A percentile compares a stretch with the other conserved stretches of the same genome.
phyloP scores from a whole-genome alignment of 352 stramenopile genomes.

The Globisporangium apiculatum region DNA sequence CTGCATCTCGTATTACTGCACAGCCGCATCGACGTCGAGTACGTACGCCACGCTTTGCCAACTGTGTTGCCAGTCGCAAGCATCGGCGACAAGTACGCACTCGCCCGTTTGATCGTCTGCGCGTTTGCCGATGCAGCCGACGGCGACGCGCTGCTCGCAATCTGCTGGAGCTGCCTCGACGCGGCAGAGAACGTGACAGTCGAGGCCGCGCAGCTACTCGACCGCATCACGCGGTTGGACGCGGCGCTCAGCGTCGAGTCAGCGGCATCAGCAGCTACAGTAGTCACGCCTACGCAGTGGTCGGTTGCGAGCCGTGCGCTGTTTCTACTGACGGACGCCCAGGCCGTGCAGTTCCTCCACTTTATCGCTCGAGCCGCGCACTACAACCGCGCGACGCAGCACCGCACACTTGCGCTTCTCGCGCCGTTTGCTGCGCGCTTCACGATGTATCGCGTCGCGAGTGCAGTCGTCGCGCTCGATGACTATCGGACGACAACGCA shows the following conservation, averaged over 20 bases:
- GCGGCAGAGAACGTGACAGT: slow-evolving; percentile 54
- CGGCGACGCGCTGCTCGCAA: slow-evolving; percentile 49
- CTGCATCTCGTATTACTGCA: slow-evolving; percentile 45
- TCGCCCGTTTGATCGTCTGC: slow-evolving; percentile 40
- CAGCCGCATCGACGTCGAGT: slow-evolving; percentile 43
- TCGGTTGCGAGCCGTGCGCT: slow-evolving; percentile 31
- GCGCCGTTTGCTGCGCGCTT: slow-evolving; percentile 28
- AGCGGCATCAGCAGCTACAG: too few relatives aligned
- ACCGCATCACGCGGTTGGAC: slow-evolving; percentile 35
- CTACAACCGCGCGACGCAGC: slow-evolving; percentile 50
- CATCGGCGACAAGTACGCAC: slow-evolving; percentile 43
- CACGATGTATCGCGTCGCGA: slow-evolving; percentile 49
- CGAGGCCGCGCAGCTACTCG: slow-evolving; percentile 53
- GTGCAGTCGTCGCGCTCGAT: slow-evolving; percentile 34
- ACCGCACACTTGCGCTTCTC: slow-evolving; percentile 34
- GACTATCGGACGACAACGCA: slow-evolving; percentile 26
- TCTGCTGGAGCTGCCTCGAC: slow-evolving; percentile 72
- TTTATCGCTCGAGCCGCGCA: slow-evolving; percentile 61
- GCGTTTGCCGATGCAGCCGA: slow-evolving; percentile 47
- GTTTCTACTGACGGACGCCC: slow-evolving; percentile 46
- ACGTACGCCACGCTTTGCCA: slow-evolving; percentile 49
- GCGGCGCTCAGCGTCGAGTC: neutral
- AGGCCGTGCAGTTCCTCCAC: slow-evolving; percentile 54
- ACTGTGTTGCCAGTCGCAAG: slow-evolving; percentile 52
- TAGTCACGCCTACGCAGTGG: neutral